Base-by-base conservation (phyloP, 177 flowering plant species). In the Vitis hybrid region DNA sequence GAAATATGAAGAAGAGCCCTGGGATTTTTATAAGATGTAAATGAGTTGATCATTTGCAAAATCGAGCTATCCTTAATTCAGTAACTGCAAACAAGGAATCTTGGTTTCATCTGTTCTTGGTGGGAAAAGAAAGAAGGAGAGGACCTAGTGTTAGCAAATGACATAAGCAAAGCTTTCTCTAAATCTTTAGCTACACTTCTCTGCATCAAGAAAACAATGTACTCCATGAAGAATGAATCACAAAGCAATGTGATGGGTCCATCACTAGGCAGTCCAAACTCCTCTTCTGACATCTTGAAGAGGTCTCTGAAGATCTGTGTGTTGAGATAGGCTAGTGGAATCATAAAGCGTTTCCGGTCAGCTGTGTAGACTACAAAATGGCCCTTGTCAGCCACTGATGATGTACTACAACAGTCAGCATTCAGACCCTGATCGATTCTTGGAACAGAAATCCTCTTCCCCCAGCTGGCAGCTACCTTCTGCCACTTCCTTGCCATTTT, bases 221-320 rank as follows among this genome's bases (percentile, higher is more conserved):
- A 63, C 4, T 76, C 79, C 70, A 72, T 54, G 63, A 78, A 69
- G 0, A 30, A 51, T 11, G 74, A n/a, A 6, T 69, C 77, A 60
- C 58, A 69, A 30, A 62, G 60, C 18, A 68, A 54, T 34, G 49
- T 51, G 15, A 74, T 21, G 0, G 79, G 76, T 18, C 80, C 82
- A 52, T 74, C 17, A 6, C 58, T 5, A 39, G 45, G 45, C 6
- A 39, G 17, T 17, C 82, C 84, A 49, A 67, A 80, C 69, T 77
- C 86, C 45, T 81, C 81, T 70, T 76, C 71, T 60, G 75, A 72
- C 78, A 81, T 73, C 50, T 55, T 57, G 3, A 78, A 50, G 21
- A 81, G 72, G 66, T 68, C 76, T 59, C 39, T 75, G 59, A 81
- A 73, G 23, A 81, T 62, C 2, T 60, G 50, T n/a, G 15, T 59